Conservation (phyloP, 2,329 filamentous ascomycete genomes). For the Pseudopyrenochaeta lycopersici region DNA sequence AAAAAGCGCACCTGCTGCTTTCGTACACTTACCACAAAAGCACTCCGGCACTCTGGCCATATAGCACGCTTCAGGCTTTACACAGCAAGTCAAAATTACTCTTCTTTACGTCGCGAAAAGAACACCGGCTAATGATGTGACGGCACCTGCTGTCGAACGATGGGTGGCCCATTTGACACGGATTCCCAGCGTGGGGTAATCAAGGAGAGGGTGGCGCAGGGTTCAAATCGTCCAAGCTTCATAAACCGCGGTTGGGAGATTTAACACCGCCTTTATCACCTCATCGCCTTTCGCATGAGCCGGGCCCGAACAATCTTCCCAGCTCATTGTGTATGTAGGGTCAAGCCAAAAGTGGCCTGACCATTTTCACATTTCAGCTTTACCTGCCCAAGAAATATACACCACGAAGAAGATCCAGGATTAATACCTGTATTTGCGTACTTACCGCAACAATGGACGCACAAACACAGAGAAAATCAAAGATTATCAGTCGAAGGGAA, state of each 20-base stretch:
- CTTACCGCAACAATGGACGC: conserved; percentile 35
- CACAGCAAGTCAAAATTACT: not conserved
- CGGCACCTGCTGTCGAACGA: not conserved
- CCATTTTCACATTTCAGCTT: too few relatives aligned
- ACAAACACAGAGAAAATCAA: conserved; percentile 53
- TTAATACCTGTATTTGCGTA: not conserved
- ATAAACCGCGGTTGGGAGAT: conserved; percentile 16
- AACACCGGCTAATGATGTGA: not conserved
- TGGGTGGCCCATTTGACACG: not conserved
- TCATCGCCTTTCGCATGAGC: conserved; percentile 19
- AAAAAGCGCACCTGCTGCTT: conserved; percentile 17
- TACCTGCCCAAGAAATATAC: not conserved
- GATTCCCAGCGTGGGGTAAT: conserved; percentile 16
- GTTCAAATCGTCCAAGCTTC: conserved; percentile 14
- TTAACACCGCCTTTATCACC: conserved; percentile 23
- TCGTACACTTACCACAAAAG: not conserved
- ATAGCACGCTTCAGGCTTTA: not conserved
- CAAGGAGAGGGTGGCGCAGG: conserved; percentile 6
- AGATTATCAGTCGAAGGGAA: conserved; percentile 67
- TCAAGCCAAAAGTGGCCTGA: conserved; percentile 9
- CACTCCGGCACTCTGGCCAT: not conserved
- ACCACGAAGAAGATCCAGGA: not conserved
- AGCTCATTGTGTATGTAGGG: not conserved
- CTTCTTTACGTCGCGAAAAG: not conserved
- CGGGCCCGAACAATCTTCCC: conserved; percentile 4